A percentile compares a stretch with the other conserved stretches of the same genome.
Conservation (phyloP, 1,284 basidiomycete genomes). For the Xanthoconium separans region DNA sequence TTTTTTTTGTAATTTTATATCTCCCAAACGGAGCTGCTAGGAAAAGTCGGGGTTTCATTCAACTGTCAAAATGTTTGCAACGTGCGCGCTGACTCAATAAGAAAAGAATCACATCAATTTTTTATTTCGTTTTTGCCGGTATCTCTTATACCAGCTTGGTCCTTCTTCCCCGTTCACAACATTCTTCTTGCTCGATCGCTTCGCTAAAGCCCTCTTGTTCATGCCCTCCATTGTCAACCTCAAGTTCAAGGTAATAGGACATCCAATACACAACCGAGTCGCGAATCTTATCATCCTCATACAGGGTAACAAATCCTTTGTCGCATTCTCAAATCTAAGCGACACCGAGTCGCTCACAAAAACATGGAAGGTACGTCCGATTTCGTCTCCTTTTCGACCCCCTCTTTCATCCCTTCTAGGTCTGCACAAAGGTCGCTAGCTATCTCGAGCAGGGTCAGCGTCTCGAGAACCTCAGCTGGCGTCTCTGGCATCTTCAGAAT, state of each 20-base stretch:
- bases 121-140: conserved; percentile 12
- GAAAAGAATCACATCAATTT: too few species aligned
- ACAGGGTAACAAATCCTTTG: conserved; percentile 87
- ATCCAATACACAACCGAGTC: too few species aligned
- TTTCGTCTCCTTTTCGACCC: conserved; percentile 3
- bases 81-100: conserved; percentile 19
- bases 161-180: conserved; percentile 4
- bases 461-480: conserved; percentile 85
- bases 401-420: conserved; percentile 40
- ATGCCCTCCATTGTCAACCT: conserved; percentile 84
- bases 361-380: conserved; percentile 72
- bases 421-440: conserved; percentile 82
- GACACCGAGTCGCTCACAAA: conserved; percentile 79
- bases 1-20: background rate
- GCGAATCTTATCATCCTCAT: conserved; percentile 14
- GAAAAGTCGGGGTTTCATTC: conserved; percentile 33
- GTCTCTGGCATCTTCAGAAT: conserved; percentile 84
- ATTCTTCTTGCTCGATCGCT: conserved; percentile 20
- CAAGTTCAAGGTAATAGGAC: conserved; percentile 69
- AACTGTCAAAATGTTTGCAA: conserved; percentile 28
- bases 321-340: conserved; percentile 81
- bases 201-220: conserved; percentile 16
- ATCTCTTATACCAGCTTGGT: conserved; percentile 23
- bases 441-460: conserved; percentile 84
- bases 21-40: conserved; percentile 28